Conservation (phyloP, 176 grass and related monocot genomes). For the Cenchrus purpureus region DNA sequence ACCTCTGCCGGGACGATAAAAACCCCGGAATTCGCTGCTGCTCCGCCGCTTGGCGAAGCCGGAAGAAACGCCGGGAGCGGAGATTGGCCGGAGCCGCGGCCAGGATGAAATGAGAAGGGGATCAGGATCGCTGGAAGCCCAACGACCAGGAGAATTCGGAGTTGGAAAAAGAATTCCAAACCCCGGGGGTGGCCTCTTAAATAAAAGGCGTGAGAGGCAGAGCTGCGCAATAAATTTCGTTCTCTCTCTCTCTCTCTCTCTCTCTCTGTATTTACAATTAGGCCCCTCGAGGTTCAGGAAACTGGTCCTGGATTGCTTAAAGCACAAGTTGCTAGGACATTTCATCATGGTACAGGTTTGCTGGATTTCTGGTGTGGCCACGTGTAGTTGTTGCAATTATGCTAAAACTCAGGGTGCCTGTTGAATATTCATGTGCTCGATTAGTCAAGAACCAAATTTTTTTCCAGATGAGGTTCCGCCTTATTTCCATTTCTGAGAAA, state of each 20-base stretch:
- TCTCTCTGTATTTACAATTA: slow-evolving; percentile 35
- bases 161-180: slow-evolving; percentile 42
- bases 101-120: slow-evolving; percentile 26
- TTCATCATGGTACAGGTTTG: slow-evolving; percentile 15
- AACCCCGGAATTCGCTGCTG: slow-evolving; percentile 36
- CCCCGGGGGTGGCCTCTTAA: slow-evolving; percentile 38
- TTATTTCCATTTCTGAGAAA: too few relatives aligned
- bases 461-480: too few relatives aligned
- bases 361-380: neutral
- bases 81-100: neutral
- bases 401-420: neutral
- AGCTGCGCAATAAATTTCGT: slow-evolving; percentile 55
- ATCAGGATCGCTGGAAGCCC: slow-evolving; percentile 27
- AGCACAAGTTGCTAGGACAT: slow-evolving; percentile 15
- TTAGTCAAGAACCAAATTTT: too few relatives aligned
- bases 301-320: slow-evolving; percentile 40
- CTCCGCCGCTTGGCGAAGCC: slow-evolving; percentile 2
- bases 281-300: slow-evolving; percentile 25
- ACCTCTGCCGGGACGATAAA: slow-evolving; percentile 23
- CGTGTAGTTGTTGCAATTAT: neutral
- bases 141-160: slow-evolving; percentile 43
- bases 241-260: neutral
- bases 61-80: neutral
- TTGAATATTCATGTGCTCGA: neutral
- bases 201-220: slow-evolving; percentile 45